Percentiles rank a stretch among this genome's conserved stretches.
Conservation (phyloP, 345 rosid species). For the Aurinia saxatilis region DNA sequence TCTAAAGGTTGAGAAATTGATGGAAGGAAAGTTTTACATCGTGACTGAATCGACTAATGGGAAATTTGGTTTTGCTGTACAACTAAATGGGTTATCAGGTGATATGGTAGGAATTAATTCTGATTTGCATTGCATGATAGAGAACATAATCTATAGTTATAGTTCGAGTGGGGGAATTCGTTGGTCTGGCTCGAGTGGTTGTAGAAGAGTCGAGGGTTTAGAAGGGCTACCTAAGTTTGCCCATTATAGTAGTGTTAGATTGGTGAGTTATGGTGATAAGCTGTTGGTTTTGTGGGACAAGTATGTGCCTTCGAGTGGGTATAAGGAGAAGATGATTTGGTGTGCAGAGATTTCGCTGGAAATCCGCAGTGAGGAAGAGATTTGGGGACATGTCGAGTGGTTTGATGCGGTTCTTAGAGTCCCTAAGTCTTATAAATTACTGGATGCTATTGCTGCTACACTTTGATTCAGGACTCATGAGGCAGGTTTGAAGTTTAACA, state of each 20-base stretch:
- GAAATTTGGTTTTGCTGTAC: constrained; percentile 41
- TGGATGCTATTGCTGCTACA: neutral
- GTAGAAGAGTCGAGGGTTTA: constrained; percentile 50
- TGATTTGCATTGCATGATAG: constrained; percentile 50
- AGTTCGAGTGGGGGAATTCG: constrained; percentile 42
- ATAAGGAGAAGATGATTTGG: constrained; percentile 37
- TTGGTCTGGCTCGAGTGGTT: constrained; percentile 37
- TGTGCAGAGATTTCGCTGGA: constrained; percentile 55
- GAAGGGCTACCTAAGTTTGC: constrained; percentile 56
- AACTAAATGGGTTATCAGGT: constrained; percentile 36
- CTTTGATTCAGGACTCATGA: neutral
- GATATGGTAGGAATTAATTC: constrained; percentile 35
- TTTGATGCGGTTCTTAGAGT: constrained; percentile 37
- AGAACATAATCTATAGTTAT: constrained; percentile 48
- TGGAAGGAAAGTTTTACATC: neutral
- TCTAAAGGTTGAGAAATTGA: too few relatives aligned
- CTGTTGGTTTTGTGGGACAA: constrained; percentile 63
- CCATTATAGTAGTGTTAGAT: constrained; percentile 37
- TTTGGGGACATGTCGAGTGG: constrained; percentile 56
- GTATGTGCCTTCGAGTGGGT: constrained; percentile 20
- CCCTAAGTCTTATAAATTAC: constrained; percentile 23
- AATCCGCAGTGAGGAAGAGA: constrained; percentile 30
- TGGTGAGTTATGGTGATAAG: constrained; percentile 42
- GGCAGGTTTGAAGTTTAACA: too few relatives aligned
- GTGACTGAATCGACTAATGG: neutral